These are phyloP conservation scores for Domatiomyces catenatus DNA, from an alignment of 2,329 filamentous ascomycete species.

Conservation along the genomic window DNA sequence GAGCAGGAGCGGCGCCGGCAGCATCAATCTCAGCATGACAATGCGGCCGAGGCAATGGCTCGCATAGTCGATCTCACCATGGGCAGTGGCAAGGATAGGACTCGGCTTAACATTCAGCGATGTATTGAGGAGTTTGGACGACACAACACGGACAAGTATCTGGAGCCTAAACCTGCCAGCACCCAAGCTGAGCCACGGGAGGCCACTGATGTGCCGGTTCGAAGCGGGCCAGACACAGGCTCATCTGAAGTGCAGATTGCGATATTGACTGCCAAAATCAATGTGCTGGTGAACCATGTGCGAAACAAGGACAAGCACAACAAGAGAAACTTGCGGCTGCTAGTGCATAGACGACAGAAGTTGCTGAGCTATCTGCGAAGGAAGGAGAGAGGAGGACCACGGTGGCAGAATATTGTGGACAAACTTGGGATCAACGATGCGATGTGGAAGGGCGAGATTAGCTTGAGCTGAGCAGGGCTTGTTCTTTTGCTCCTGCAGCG, in stretches of 20 bases:
- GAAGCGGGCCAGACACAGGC: conserved; percentile 83
- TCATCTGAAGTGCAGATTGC: conserved; percentile 96
- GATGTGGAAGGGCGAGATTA: conserved; percentile 83
- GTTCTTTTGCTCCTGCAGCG: background rate
- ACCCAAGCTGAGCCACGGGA: conserved; percentile 5
- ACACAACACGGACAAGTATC: conserved; percentile 63
- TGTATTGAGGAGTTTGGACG: conserved; percentile 81
- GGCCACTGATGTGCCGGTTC: conserved; percentile 23
- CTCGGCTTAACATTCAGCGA: conserved; percentile 66
- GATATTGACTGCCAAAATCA: conserved; percentile 87
- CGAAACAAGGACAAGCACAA: conserved; percentile 77
- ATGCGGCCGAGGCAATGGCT: conserved; percentile 58
- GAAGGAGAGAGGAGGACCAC: conserved; percentile 78
- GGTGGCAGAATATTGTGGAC: conserved; percentile 75
- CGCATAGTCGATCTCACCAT: conserved; percentile 68
- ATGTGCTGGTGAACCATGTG: conserved; percentile 58
- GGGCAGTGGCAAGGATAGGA: conserved; percentile 60
- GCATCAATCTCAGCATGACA: conserved; percentile 41
- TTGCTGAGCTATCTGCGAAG: conserved; percentile 69
- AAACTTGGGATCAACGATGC: conserved; percentile 74
- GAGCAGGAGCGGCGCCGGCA: conserved; percentile 20
- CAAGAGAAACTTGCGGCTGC: conserved; percentile 70
- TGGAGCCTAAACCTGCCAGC: conserved; percentile 45
- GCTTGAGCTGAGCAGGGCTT: conserved; percentile 25
- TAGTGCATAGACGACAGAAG: conserved; percentile 83